Evolutionary conservation across 1,284 basidiomycete species (phyloP).

Genomic region (Ustanciosporium gigantosporum): DNA sequence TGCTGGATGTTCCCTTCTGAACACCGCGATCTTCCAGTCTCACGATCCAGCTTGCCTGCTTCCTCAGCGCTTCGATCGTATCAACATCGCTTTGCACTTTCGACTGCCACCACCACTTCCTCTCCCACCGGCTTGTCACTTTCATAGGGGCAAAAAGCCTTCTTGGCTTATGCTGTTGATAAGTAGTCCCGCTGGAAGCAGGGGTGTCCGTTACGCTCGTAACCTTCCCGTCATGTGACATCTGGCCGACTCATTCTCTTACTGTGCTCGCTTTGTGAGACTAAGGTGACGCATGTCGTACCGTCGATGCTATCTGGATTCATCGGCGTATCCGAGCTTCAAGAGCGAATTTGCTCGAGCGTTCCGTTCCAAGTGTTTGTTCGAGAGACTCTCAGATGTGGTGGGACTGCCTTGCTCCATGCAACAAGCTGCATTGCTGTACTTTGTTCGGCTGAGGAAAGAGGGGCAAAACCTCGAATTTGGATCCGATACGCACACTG

Average conservation of each 20-base stretch:
- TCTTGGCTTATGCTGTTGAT: conserved; percentile 50
- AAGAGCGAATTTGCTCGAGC: conserved; percentile 35
- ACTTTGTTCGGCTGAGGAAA: conserved; percentile 45
- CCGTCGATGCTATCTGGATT: conserved; percentile 42
- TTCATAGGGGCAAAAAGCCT: conserved; percentile 19
- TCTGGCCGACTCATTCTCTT: background rate
- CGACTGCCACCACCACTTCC: background rate
- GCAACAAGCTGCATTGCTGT: conserved; percentile 55
- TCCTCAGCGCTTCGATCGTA: too few species aligned
- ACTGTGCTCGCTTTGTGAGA: background rate
- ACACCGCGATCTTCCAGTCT: too few species aligned
- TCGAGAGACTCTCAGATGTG: conserved; percentile 56
- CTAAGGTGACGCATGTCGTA: conserved; percentile 32
- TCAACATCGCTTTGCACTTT: too few species aligned
- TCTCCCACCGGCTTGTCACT: conserved; percentile 13
- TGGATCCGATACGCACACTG: background rate
- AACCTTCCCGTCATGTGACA: background rate
- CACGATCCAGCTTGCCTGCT: too few species aligned
- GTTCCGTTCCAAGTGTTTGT: conserved; percentile 55
- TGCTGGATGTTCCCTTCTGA: too few species aligned
- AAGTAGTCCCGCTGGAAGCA: conserved; percentile 25
- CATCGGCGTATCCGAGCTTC: conserved; percentile 12
- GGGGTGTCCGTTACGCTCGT: background rate
- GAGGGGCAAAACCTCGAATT: conserved; percentile 1
- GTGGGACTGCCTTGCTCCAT: conserved; percentile 56